These are phyloP conservation scores for Moesziomyces sp. DNA, from an alignment of 1,284 basidiomycete genomes.

Conservation along the genomic window DNA sequence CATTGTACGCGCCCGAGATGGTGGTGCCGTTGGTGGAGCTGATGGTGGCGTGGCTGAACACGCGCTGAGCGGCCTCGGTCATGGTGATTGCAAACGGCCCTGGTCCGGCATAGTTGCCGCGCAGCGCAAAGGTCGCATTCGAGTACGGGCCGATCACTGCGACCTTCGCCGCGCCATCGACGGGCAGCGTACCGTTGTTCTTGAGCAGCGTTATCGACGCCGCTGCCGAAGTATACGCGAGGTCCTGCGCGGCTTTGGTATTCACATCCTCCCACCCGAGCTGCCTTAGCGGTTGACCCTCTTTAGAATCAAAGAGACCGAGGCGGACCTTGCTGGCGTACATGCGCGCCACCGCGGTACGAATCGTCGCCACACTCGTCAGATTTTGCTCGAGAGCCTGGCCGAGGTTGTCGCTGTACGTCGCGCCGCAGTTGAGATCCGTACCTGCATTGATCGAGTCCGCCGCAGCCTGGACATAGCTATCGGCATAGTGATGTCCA, in stretches of 20 bases:
- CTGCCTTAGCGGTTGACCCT: slow-evolving; percentile 16
- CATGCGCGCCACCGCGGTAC: slow-evolving; percentile 14
- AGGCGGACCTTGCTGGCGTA: slow-evolving; percentile 18
- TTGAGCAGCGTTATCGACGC: slow-evolving; percentile 17
- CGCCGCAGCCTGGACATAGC: slow-evolving; percentile 22
- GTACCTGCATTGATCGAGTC: slow-evolving; percentile 26
- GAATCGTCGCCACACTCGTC: slow-evolving; percentile 11
- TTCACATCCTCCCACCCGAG: slow-evolving; percentile 26
- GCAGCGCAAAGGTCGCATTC: slow-evolving; percentile 15
- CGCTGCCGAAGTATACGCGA: slow-evolving; percentile 13
- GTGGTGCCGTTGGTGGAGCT: slow-evolving; percentile 20
- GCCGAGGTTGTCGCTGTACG: slow-evolving; percentile 16
- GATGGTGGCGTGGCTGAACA: background rate
- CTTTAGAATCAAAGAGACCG: slow-evolving; percentile 16
- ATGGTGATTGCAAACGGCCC: slow-evolving; percentile 13
- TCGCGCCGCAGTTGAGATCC: slow-evolving; percentile 32
- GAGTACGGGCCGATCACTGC: slow-evolving; percentile 25
- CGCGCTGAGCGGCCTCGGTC: slow-evolving; percentile 4
- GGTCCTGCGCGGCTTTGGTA: slow-evolving; percentile 6
- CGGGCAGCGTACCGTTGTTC: slow-evolving; percentile 6
- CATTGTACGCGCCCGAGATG: background rate
- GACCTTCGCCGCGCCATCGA: slow-evolving; percentile 1
- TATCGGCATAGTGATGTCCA: slow-evolving; percentile 17
- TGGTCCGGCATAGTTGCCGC: slow-evolving; percentile 23
- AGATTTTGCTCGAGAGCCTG: slow-evolving; percentile 15